phyloP scores from a whole-genome alignment of 2,329 filamentous ascomycete genomes.

The Penicillium frequentans region DNA sequence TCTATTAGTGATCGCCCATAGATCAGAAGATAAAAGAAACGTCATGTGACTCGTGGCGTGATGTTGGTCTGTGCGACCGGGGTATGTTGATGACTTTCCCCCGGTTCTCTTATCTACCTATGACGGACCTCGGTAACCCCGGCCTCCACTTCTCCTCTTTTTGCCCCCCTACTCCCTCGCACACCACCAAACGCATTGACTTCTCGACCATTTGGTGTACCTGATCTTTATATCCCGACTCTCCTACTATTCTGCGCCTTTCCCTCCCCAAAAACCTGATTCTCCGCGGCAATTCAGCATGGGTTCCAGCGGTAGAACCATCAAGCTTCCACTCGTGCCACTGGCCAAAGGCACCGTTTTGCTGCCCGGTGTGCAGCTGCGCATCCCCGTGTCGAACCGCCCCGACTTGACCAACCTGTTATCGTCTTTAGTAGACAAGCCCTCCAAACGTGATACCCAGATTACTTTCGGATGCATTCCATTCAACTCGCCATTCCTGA shows the following conservation, averaged over 20 bases:
- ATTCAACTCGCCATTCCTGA: conserved; percentile 72
- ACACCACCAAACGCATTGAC: background rate
- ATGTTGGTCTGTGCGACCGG: background rate
- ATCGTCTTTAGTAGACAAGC: conserved; percentile 77
- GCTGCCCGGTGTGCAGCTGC: conserved; percentile 79
- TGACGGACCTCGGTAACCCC: background rate
- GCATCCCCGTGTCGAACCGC: conserved; percentile 79
- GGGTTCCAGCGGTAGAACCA: conserved; percentile 39
- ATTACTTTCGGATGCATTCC: conserved; percentile 88
- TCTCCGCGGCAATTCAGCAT: conserved; percentile 24
- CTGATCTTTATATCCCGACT: background rate
- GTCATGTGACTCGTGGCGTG: background rate
- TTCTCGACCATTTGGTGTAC: background rate
- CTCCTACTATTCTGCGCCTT: background rate
- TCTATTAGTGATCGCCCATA: background rate
- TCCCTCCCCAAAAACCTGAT: conserved; percentile 10
- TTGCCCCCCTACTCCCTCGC: background rate
- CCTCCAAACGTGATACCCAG: conserved; percentile 61
- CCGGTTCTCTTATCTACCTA: background rate
- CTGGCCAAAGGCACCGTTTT: conserved; percentile 78
- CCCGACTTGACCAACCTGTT: conserved; percentile 87
- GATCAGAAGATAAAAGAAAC: background rate
- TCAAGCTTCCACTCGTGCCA: conserved; percentile 72
- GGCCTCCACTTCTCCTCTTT: conserved; percentile 1
- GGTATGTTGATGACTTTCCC: background rate